Percentiles rank a stretch among this genome's conserved stretches.
Evolutionary conservation across 495 filamentous ascomycete genomes (phyloP).

Genomic region (Cairneyella variabilis): DNA sequence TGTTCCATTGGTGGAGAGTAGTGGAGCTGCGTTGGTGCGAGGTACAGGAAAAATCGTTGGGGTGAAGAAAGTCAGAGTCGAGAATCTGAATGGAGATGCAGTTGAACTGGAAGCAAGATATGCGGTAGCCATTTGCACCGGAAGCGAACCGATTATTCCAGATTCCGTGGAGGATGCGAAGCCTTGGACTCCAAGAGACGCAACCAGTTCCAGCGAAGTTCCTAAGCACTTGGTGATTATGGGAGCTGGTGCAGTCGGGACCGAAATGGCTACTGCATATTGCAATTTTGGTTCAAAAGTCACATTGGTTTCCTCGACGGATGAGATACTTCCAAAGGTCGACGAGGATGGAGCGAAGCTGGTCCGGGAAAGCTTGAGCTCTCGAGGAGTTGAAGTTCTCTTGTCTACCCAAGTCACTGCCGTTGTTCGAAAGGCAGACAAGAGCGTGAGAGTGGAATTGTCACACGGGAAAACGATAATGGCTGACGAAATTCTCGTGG

Average conservation of each 20-base stretch:
- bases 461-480: slow-evolving; percentile 16
- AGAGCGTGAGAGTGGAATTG: slow-evolving; percentile 5
- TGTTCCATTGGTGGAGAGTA: slow-evolving; percentile 7
- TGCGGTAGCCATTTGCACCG: slow-evolving; percentile 18
- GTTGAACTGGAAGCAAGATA: slow-evolving; percentile 11
- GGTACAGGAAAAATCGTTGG: slow-evolving; percentile 8
- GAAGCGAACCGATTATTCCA: slow-evolving; percentile 15
- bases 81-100: background rate
- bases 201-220: slow-evolving; percentile 15
- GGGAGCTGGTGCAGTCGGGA: slow-evolving; percentile 22
- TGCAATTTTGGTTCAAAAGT: slow-evolving; percentile 20
- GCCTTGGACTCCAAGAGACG: slow-evolving; percentile 21
- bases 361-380: slow-evolving; percentile 11
- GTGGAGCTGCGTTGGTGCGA: slow-evolving; percentile 1
- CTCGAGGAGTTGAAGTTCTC: background rate
- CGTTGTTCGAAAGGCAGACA: slow-evolving; percentile 6
- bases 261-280: slow-evolving; percentile 27
- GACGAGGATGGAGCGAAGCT: slow-evolving; percentile 19
- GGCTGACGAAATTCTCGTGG: slow-evolving; percentile 18
- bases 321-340: slow-evolving; percentile 23
- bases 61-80: slow-evolving; percentile 5
- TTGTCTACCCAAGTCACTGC: slow-evolving; percentile 1
- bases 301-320: slow-evolving; percentile 16
- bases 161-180: slow-evolving; percentile 10
- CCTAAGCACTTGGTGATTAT: slow-evolving; percentile 23